Conservation (phyloP, 805 yeast genomes). For the Sungouiozyma ichnusensis region DNA sequence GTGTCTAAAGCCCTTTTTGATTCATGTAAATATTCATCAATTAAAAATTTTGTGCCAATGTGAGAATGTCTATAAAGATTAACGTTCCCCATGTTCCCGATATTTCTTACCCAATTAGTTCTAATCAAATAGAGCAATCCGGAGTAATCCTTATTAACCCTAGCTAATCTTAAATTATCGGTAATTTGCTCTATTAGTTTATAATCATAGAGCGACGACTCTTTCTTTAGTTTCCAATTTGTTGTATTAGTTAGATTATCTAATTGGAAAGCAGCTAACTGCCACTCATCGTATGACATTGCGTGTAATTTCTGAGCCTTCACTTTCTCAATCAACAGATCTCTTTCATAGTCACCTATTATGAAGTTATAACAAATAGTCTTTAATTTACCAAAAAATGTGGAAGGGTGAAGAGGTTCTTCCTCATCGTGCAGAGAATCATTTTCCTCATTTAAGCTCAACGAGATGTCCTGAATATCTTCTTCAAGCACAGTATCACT, state of each 20-base stretch:
- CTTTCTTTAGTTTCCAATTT: slow-evolving; percentile 56
- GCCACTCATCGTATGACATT: slow-evolving; percentile 52
- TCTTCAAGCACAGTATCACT: slow-evolving; percentile 6
- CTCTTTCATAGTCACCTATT: slow-evolving; percentile 22
- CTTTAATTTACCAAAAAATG: slow-evolving; percentile 6
- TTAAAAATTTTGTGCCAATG: slow-evolving; percentile 73
- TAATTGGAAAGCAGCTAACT: slow-evolving; percentile 45
- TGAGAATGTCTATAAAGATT: slow-evolving; percentile 65
- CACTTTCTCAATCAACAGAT: slow-evolving; percentile 28
- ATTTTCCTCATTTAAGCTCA: background rate
- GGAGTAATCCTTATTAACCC: slow-evolving; percentile 48
- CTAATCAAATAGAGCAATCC: slow-evolving; percentile 63
- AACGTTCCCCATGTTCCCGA: slow-evolving; percentile 80
- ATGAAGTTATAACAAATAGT: slow-evolving; percentile 10
- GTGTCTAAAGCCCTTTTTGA: slow-evolving; percentile 41
- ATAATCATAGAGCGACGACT: slow-evolving; percentile 62
- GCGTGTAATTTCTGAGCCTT: slow-evolving; percentile 37
- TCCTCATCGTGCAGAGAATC: slow-evolving; percentile 1
- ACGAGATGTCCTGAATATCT: background rate
- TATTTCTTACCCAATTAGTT: slow-evolving; percentile 72
- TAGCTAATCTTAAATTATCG: slow-evolving; percentile 46
- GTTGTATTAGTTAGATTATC: slow-evolving; percentile 58
- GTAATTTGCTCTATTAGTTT: slow-evolving; percentile 44
- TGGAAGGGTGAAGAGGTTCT: background rate
- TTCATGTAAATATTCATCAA: slow-evolving; percentile 74